Evolutionary conservation across 2,329 filamentous ascomycete species (phyloP).

Genomic region (Fusarium papillatum): DNA sequence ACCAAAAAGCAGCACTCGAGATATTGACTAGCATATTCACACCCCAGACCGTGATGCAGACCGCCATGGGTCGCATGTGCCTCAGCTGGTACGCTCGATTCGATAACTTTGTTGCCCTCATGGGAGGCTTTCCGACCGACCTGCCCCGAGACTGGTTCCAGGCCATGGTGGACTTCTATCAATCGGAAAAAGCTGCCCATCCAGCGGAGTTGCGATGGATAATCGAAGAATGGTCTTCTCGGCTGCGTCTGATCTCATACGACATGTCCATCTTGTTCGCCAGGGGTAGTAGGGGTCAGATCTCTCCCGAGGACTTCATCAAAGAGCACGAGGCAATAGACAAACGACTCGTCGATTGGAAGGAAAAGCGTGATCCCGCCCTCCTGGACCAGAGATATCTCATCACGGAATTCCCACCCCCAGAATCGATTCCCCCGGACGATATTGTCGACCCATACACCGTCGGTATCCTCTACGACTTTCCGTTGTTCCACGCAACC

Average conservation of each 20-base stretch:
- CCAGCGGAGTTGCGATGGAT: conserved; percentile 75
- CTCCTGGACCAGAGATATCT: conserved; percentile 73
- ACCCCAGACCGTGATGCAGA: conserved; percentile 80
- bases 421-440: conserved; percentile 63
- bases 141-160: conserved; percentile 86
- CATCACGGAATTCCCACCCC: conserved; percentile 73
- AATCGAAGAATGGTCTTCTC: conserved; percentile 75
- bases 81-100: conserved; percentile 93
- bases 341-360: conserved; percentile 63
- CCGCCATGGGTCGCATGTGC: conserved; percentile 78
- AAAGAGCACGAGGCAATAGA: conserved; percentile 70
- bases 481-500: conserved; percentile 81
- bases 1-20: conserved; percentile 90
- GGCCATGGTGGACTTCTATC: conserved; percentile 73
- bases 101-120: conserved; percentile 86
- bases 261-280: conserved; percentile 87
- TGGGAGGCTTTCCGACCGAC: conserved; percentile 82
- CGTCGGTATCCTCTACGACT: conserved; percentile 77
- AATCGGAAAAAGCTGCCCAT: conserved; percentile 67
- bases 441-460: conserved; percentile 83
- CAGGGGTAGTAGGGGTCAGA: conserved; percentile 72
- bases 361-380: conserved; percentile 68
- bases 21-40: conserved; percentile 85
- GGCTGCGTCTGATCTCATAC: conserved; percentile 79
- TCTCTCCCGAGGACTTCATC: conserved; percentile 75